These are phyloP conservation scores for Hypoxylon trugodes DNA, from an alignment of 495 filamentous ascomycete genomes.

Conservation along the genomic window DNA sequence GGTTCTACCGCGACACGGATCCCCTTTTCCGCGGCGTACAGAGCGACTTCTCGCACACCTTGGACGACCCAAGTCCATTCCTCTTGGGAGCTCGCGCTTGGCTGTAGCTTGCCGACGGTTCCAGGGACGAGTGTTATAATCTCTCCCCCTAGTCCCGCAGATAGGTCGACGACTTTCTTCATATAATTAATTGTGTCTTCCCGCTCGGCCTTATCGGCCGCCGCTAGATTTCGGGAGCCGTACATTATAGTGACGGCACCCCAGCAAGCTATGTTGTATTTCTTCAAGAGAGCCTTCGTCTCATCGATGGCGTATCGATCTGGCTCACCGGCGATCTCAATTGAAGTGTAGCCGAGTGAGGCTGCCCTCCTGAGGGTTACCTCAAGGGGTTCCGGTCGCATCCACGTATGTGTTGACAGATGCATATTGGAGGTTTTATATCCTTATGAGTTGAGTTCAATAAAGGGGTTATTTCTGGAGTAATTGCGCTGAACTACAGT, in stretches of 20 bases:
- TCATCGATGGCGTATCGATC: constrained; percentile 27
- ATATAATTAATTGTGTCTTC: constrained; percentile 40
- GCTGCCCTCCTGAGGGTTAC: constrained; percentile 35
- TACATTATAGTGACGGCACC: constrained; percentile 42
- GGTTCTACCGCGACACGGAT: constrained; percentile 39
- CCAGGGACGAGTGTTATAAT: constrained; percentile 40
- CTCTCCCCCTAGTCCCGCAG: constrained; percentile 35
- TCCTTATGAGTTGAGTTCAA: neutral
- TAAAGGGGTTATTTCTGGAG: neutral
- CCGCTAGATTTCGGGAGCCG: constrained; percentile 38
- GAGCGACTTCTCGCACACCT: constrained; percentile 32
- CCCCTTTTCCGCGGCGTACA: constrained; percentile 25
- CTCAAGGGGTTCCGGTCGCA: constrained; percentile 44
- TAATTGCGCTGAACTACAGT: no score
- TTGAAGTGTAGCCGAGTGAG: constrained; percentile 40
- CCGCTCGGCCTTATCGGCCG: constrained; percentile 25
- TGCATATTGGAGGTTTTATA: constrained; percentile 32
- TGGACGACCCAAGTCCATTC: constrained; percentile 45
- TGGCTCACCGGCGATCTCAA: constrained; percentile 47
- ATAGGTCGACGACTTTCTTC: constrained; percentile 37
- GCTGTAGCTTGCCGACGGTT: constrained; percentile 41
- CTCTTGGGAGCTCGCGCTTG: constrained; percentile 23
- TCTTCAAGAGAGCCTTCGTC: constrained; percentile 31
- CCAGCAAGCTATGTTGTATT: constrained; percentile 40
- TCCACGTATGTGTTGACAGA: constrained; percentile 47